Percentiles rank a stretch among this genome's conserved stretches.
Evolutionary conservation across 129 eudicot species (phyloP).

Genomic region (Tanacetum coccineum): DNA sequence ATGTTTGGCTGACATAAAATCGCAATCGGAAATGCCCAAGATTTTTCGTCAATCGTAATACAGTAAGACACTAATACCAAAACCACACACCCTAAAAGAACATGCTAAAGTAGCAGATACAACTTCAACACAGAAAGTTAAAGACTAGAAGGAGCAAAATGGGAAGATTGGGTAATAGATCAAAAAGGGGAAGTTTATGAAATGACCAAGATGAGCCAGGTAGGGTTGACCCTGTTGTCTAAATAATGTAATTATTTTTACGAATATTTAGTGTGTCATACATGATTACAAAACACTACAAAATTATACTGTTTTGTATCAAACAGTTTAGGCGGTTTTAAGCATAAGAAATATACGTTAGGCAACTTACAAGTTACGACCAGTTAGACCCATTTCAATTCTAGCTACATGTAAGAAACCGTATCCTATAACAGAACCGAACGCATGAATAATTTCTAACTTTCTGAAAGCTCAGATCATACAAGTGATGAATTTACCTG

Average conservation of each 20-base stretch:
- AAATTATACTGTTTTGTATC: neutral
- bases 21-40: neutral
- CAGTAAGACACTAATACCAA: neutral
- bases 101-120: too few relatives aligned
- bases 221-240: constrained; percentile 2
- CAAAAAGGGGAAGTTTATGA: neutral
- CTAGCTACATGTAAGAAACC: neutral
- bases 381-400: too few relatives aligned
- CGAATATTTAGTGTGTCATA: neutral
- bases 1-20: constrained; percentile 3
- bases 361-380: too few relatives aligned
- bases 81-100: neutral
- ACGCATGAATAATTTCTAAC: constrained; percentile 7
- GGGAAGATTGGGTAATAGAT: neutral
- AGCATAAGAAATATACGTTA: too few relatives aligned
- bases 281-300: constrained; percentile 12
- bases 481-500: constrained; percentile 49
- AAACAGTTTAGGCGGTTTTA: too few relatives aligned
- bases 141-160: too few relatives aligned
- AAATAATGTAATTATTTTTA: neutral
- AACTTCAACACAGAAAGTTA: too few relatives aligned
- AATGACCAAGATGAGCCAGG: neutral
- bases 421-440: constrained; percentile 9
- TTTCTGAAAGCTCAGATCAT: constrained; percentile 4
- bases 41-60: neutral